phyloP scores from a whole-genome alignment of 352 stramenopile genomes.

The Peronospora farinosa region DNA sequence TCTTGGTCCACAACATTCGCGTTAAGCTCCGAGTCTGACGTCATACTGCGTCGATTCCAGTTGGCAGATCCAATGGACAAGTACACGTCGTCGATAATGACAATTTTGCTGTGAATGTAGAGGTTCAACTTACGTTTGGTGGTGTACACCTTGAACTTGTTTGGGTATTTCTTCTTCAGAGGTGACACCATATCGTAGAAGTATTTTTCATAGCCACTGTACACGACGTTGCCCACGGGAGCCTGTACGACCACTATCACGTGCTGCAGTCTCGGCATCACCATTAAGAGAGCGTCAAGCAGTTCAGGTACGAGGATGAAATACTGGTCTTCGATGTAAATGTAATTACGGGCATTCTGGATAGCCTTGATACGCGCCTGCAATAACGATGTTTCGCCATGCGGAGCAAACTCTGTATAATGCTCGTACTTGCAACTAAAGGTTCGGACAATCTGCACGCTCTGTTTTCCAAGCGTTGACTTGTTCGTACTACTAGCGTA shows the following conservation, averaged over 20 bases:
- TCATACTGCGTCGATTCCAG: slow-evolving; percentile 43
- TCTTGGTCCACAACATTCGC: slow-evolving; percentile 43
- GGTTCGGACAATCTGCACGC: slow-evolving; percentile 49
- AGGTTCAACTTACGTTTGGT: slow-evolving; percentile 27
- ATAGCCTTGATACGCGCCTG: slow-evolving; percentile 38
- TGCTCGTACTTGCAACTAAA: slow-evolving; percentile 49
- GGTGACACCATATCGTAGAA: slow-evolving; percentile 35
- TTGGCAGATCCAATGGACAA: slow-evolving; percentile 44
- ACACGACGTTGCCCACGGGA: neutral
- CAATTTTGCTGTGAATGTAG: slow-evolving; percentile 49
- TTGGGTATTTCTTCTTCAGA: slow-evolving; percentile 32
- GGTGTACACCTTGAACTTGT: slow-evolving; percentile 40
- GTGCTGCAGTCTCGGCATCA: slow-evolving; percentile 37
- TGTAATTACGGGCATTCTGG: slow-evolving; percentile 33
- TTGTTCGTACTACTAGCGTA: slow-evolving; percentile 10
- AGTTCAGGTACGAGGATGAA: slow-evolving; percentile 39
- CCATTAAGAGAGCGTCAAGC: slow-evolving; percentile 35
- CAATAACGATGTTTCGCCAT: slow-evolving; percentile 45
- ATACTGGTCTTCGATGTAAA: slow-evolving; percentile 33
- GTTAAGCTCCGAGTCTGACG: slow-evolving; percentile 47
- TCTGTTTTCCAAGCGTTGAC: slow-evolving; percentile 20
- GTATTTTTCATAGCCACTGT: slow-evolving; percentile 3
- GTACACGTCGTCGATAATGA: slow-evolving; percentile 57
- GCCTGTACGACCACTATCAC: slow-evolving; percentile 42
- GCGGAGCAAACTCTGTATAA: slow-evolving; percentile 49